Evolutionary conservation across 2,329 filamentous ascomycete species (phyloP).

Genomic region (Fusarium abutilonis): DNA sequence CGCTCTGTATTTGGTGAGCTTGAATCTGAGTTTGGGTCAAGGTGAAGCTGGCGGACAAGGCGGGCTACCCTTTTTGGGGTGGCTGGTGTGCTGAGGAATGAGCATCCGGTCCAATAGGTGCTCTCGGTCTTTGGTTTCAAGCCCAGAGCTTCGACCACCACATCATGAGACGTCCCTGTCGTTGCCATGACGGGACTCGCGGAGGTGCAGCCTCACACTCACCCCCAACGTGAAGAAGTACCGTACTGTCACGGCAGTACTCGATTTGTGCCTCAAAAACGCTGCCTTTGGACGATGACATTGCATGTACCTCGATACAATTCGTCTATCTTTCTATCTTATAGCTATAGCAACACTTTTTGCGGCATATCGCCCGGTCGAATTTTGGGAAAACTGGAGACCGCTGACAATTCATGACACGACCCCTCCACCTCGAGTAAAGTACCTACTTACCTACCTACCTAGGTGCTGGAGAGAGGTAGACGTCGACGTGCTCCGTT

Average conservation of each 20-base stretch:
- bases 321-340: constrained; percentile 1
- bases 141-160: constrained; percentile 3
- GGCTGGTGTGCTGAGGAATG: constrained; percentile 4
- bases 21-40: constrained; percentile 30
- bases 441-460: no score
- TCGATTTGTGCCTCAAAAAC: not conserved
- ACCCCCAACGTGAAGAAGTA: constrained; percentile 3
- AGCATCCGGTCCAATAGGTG: not conserved
- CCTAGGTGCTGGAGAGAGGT: constrained; percentile 25
- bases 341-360: constrained; percentile 7
- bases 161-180: constrained; percentile 12
- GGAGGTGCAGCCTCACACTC: not conserved
- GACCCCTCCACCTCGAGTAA: constrained; percentile 46
- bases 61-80: constrained; percentile 24
- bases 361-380: constrained; percentile 35
- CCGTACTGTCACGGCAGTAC: not conserved
- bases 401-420: constrained; percentile 47
- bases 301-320: constrained; percentile 6
- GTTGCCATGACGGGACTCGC: constrained; percentile 5
- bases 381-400: constrained; percentile 43
- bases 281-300: not conserved
- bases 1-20: constrained; percentile 30
- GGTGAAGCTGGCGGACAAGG: constrained; percentile 24
- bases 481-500: constrained; percentile 39
- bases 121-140: no score